phyloP scores from a whole-genome alignment of 345 rosid genomes.

The Salix dunnii region DNA sequence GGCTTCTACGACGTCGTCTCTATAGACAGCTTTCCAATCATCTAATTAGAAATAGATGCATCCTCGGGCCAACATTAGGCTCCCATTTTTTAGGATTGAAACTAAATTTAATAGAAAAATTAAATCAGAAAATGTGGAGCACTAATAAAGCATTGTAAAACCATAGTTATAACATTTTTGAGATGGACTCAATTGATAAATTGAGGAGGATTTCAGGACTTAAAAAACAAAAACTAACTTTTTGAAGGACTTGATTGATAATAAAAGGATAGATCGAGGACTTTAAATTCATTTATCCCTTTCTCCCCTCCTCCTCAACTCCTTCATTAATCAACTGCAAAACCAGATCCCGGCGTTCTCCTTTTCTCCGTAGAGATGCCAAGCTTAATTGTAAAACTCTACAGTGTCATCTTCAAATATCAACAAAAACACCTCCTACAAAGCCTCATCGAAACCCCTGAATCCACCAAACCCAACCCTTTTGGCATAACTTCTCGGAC shows the following conservation, averaged over 20 bases:
- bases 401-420: constrained; percentile 62
- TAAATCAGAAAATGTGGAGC: no score
- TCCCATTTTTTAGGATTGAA: neutral
- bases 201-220: neutral
- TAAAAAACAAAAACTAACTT: neutral
- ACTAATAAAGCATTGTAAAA: no score
- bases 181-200: neutral
- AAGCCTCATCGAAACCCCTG: constrained; percentile 35
- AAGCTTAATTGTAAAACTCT: constrained; percentile 51
- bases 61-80: neutral
- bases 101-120: neutral
- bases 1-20: neutral
- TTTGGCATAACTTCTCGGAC: constrained; percentile 60
- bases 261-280: neutral
- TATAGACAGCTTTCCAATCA: neutral
- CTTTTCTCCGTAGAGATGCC: constrained; percentile 42
- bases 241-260: neutral
- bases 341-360: neutral
- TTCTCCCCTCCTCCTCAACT: neutral
- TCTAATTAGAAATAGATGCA: neutral
- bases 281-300: neutral
- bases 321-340: neutral
- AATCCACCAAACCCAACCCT: constrained; percentile 17
- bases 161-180: no score
- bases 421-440: constrained; percentile 48